Percentiles rank a stretch among this genome's conserved stretches.
Conservation (phyloP, 257 asterid species). For the Solanum chmielewskii region DNA sequence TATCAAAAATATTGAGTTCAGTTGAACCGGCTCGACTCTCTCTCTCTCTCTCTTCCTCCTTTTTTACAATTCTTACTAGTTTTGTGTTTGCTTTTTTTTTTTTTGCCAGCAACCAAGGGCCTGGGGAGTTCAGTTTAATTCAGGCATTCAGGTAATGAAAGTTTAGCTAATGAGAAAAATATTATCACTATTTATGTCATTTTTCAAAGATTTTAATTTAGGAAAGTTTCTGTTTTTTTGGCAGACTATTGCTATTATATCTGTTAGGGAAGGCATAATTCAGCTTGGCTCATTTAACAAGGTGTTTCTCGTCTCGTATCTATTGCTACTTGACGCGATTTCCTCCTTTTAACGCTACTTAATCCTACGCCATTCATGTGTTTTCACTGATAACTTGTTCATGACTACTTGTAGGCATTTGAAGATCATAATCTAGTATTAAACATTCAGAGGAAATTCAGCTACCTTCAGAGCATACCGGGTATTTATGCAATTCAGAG, state of each 20-base stretch:
- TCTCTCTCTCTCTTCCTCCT: background rate
- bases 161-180: background rate
- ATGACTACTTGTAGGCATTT: slow-evolving; percentile 22
- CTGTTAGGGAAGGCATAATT: slow-evolving; percentile 68
- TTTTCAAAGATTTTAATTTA: background rate
- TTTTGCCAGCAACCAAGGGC: slow-evolving; percentile 62
- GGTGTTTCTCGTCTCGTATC: slow-evolving; percentile 10
- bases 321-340: background rate
- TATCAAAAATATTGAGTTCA: background rate
- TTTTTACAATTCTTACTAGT: background rate
- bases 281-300: slow-evolving; percentile 77
- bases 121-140: slow-evolving; percentile 76
- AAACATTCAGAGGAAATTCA: slow-evolving; percentile 61
- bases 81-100: background rate
- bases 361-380: background rate
- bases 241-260: slow-evolving; percentile 69
- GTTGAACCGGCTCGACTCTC: background rate
- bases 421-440: slow-evolving; percentile 57
- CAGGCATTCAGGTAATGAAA: slow-evolving; percentile 69
- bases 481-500: slow-evolving; percentile 49
- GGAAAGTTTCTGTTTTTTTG: background rate
- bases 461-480: slow-evolving; percentile 59
- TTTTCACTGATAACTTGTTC: background rate
- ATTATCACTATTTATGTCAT: background rate
- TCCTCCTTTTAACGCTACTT: background rate